Evolutionary conservation across 129 eudicot species (phyloP), one percentile per base, ranked within the genome.

Genomic region (Centella asiatica): DNA sequence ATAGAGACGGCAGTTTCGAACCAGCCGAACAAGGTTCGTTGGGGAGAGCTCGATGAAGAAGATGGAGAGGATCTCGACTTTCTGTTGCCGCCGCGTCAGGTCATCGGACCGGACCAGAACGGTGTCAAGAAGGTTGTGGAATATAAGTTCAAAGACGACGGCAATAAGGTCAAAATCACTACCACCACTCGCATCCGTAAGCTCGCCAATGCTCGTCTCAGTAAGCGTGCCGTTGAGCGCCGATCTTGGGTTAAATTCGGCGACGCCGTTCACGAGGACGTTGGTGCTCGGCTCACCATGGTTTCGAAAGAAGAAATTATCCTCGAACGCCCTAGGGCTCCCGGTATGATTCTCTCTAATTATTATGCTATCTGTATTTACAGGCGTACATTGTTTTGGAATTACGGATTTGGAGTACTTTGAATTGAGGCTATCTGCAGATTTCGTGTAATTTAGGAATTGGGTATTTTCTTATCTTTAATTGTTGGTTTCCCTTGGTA

Each of bases 11-110:
- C 51, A 17, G 72, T 47, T n/a, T 28, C 75, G 49, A 49, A 71
- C 24, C 44, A 59, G 19, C 81, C 93, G 5, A 57, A 70, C 48
- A 83, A 88, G 77, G 69, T 80, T 18, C 79, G 95, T 37, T 92
- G 95, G 99, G 95, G 95, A 0, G 99, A 87, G 51, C 74, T 92
- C 4, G 97, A 88, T 22, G 90, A 92, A 4, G 96, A 87, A 62
- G 95, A 87, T 20, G 85, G 75, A 0, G 88, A 83, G 15, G 92
- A 87, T 57, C 67, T 81, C 37, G 92, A 80, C 47, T 87, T 73
- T 67, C 70, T 87, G 17, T 65, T 92, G 9, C 99, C 96, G n/a
- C 88, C 96, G 3, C 75, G 68, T 32, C 82, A 84, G 64, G 77
- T 80, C 0, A 80, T 85, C 4, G 95, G 95, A 0, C 99, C 96